These are phyloP conservation scores for Epichloe aotearoae DNA, from an alignment of 2,329 filamentous ascomycete species.

Conservation along the genomic window DNA sequence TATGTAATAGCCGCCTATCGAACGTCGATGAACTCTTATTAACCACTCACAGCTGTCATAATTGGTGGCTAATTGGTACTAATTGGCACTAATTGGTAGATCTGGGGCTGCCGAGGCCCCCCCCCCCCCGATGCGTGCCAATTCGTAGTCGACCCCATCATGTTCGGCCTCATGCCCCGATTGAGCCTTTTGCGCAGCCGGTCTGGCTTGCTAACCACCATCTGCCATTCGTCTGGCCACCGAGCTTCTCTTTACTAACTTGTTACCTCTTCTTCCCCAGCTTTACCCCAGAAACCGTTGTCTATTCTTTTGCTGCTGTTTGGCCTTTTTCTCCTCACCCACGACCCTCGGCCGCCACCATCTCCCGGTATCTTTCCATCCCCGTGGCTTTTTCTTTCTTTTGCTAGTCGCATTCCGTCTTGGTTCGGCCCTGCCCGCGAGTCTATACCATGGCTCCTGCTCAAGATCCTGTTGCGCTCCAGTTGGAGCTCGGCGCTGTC, in stretches of 20 bases:
- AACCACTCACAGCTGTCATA: not conserved
- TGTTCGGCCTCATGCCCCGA: constrained; percentile 5
- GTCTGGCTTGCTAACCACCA: constrained; percentile 2
- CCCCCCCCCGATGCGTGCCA: not conserved
- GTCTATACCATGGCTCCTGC: constrained; percentile 19
- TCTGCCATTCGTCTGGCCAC: not conserved
- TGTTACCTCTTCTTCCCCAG: not conserved
- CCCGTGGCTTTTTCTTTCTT: not conserved
- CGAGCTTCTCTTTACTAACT: not conserved
- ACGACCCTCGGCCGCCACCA: not conserved
- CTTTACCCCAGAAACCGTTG: not conserved
- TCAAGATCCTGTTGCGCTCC: constrained; percentile 24
- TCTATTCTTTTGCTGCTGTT: not conserved
- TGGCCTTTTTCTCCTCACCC: constrained; percentile 2
- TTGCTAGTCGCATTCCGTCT: not conserved
- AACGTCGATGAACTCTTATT: not conserved
- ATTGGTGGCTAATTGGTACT: not conserved
- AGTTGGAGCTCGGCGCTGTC: constrained; percentile 41
- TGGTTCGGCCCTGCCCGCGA: not conserved
- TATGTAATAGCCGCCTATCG: not conserved
- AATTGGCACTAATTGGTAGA: too few relatives aligned
- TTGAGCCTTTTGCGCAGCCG: constrained; percentile 5
- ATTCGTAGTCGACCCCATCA: not conserved
- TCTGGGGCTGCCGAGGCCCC: constrained; percentile 11
- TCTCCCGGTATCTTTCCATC: not conserved